phyloP scores from a whole-genome alignment of 345 rosid genomes.

The Populus pruinosa region DNA sequence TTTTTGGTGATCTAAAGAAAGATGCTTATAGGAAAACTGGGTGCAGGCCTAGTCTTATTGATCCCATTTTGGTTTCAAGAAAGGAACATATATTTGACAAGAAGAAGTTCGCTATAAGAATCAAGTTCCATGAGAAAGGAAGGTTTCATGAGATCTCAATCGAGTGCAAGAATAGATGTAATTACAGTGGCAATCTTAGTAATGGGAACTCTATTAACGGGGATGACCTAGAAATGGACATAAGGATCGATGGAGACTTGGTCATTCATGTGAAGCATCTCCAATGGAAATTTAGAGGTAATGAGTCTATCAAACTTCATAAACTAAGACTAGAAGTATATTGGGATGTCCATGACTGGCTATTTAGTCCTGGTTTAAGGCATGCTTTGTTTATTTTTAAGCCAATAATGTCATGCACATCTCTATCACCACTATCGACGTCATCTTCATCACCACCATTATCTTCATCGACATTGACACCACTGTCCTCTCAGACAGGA shows the following conservation, averaged over 20 bases:
- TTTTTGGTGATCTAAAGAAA: conserved; percentile 81
- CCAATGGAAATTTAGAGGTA: conserved; percentile 80
- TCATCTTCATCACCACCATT: conserved; percentile 29
- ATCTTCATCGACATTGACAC: conserved; percentile 34
- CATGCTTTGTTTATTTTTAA: conserved; percentile 65
- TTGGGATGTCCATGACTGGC: conserved; percentile 84
- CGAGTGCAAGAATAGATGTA: conserved; percentile 45
- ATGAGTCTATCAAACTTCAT: conserved; percentile 47
- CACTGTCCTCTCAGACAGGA: conserved; percentile 35
- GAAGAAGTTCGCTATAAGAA: conserved; percentile 51
- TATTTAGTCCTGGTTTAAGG: conserved; percentile 62
- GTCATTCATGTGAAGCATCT: conserved; percentile 66
- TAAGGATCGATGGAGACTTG: conserved; percentile 53
- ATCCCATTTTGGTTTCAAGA: conserved; percentile 60
- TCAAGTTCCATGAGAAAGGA: conserved; percentile 52
- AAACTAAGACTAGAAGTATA: conserved; percentile 55
- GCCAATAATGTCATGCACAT: conserved; percentile 32
- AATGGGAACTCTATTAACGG: conserved; percentile 20
- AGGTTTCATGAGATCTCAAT: conserved; percentile 56
- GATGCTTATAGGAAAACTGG: conserved; percentile 66
- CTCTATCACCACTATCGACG: conserved; percentile 22
- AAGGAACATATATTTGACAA: conserved; percentile 63
- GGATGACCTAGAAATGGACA: conserved; percentile 61
- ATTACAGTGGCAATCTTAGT: background rate
- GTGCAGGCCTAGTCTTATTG: conserved; percentile 63